phyloP scores from a whole-genome alignment of 352 stramenopile species.

The Globisporangium apiculatum region DNA sequence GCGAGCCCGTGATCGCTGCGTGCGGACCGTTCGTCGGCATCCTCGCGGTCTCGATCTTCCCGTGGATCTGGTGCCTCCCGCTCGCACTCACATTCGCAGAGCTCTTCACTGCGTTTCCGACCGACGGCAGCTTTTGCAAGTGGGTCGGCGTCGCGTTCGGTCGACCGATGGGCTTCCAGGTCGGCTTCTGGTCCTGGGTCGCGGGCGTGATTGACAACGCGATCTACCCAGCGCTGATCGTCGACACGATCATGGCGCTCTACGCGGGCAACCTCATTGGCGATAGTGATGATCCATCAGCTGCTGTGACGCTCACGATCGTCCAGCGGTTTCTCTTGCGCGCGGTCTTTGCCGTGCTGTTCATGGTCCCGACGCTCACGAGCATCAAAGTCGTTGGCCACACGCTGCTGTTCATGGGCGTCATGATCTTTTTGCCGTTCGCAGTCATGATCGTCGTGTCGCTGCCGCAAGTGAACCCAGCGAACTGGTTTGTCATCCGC shows the following conservation, averaged over 20 bases:
- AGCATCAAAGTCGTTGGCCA: constrained; percentile 70
- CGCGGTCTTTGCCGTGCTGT: constrained; percentile 46
- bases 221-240: constrained; percentile 80
- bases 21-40: constrained; percentile 65
- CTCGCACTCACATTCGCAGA: constrained; percentile 67
- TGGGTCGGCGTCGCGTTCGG: constrained; percentile 79
- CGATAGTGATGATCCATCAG: constrained; percentile 8
- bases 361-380: constrained; percentile 62
- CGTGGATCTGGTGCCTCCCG: constrained; percentile 64
- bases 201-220: constrained; percentile 78
- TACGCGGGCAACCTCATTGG: constrained; percentile 18
- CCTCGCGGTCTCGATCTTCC: constrained; percentile 54
- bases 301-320: constrained; percentile 6
- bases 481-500: constrained; percentile 65
- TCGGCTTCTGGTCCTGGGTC: constrained; percentile 81
- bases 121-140: constrained; percentile 72
- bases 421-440: constrained; percentile 70
- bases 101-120: constrained; percentile 76
- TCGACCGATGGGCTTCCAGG: constrained; percentile 79
- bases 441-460: constrained; percentile 41
- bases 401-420: constrained; percentile 48
- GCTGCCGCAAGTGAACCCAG: constrained; percentile 49
- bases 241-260: constrained; percentile 55
- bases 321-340: constrained; percentile 38
- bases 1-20: constrained; percentile 49